phyloP scores from a whole-genome alignment of 305 asterid genomes.

The Fraxinus ornus region DNA sequence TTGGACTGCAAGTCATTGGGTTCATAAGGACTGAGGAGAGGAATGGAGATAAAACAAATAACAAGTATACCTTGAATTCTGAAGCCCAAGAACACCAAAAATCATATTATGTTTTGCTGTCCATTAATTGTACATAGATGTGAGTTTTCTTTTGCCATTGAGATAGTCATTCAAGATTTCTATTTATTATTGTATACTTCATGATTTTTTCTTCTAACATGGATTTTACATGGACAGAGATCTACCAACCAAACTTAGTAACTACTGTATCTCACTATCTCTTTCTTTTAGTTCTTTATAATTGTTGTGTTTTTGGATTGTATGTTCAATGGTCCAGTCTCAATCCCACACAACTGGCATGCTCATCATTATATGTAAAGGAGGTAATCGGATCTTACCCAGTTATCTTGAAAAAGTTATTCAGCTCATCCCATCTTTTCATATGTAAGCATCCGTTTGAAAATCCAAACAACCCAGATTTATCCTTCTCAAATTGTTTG shows the following conservation, averaged over 20 bases:
- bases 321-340: not conserved
- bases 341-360: not conserved
- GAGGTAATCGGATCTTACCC: slow-evolving; percentile 48
- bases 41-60: not conserved
- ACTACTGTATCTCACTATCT: not conserved
- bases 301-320: not conserved
- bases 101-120: not conserved
- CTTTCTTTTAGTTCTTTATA: not conserved
- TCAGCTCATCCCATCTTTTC: slow-evolving; percentile 94
- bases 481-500: slow-evolving; percentile 51
- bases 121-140: not conserved
- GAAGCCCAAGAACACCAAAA: not conserved
- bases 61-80: not conserved
- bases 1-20: not conserved
- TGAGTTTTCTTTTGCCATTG: not conserved
- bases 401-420: slow-evolving; percentile 62
- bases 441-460: slow-evolving; percentile 81
- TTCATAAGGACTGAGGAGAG: not conserved
- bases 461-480: slow-evolving; percentile 81
- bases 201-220: not conserved
- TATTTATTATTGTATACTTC: not conserved
- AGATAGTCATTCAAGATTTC: not conserved
- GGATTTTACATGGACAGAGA: not conserved
- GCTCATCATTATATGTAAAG: slow-evolving; percentile 4
- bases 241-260: not conserved